Conservation (phyloP, 768 basidiomycete genomes). For the Cystobasidium tubakii region DNA sequence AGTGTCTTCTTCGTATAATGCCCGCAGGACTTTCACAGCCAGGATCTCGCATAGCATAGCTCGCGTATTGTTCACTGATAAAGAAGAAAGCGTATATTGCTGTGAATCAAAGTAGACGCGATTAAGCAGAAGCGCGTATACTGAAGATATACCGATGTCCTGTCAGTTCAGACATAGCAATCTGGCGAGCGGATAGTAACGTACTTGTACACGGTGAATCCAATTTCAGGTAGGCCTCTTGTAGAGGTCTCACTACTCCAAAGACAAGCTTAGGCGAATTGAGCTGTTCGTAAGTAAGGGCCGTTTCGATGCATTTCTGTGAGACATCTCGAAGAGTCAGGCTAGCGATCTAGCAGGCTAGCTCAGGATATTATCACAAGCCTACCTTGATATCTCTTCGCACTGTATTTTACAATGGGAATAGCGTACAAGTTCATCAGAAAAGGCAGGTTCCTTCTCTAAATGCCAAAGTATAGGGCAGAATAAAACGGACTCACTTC, state of each 20-base stretch:
- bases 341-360: no score
- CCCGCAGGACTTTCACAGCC: slow-evolving; percentile 19
- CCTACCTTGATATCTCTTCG: slow-evolving; percentile 33
- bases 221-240: slow-evolving; percentile 28
- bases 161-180: background rate
- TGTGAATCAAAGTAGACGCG: slow-evolving; percentile 33
- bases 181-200: background rate
- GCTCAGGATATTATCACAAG: no score
- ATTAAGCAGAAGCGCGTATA: slow-evolving; percentile 29
- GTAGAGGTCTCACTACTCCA: slow-evolving; percentile 29
- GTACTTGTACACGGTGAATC: slow-evolving; percentile 33
- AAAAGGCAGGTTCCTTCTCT: background rate
- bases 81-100: slow-evolving; percentile 26
- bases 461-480: background rate
- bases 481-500: slow-evolving; percentile 24
- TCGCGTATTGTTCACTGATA: slow-evolving; percentile 33
- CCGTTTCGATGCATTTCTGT: slow-evolving; percentile 36
- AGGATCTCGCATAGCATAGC: slow-evolving; percentile 35
- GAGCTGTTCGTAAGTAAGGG: slow-evolving; percentile 31
- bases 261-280: slow-evolving; percentile 34
- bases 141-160: background rate
- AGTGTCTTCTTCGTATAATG: slow-evolving; percentile 22
- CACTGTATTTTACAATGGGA: slow-evolving; percentile 15
- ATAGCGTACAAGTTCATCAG: background rate
- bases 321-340: no score